Base-by-base conservation (phyloP, 768 basidiomycete genomes). In the Mycena crocata region DNA sequence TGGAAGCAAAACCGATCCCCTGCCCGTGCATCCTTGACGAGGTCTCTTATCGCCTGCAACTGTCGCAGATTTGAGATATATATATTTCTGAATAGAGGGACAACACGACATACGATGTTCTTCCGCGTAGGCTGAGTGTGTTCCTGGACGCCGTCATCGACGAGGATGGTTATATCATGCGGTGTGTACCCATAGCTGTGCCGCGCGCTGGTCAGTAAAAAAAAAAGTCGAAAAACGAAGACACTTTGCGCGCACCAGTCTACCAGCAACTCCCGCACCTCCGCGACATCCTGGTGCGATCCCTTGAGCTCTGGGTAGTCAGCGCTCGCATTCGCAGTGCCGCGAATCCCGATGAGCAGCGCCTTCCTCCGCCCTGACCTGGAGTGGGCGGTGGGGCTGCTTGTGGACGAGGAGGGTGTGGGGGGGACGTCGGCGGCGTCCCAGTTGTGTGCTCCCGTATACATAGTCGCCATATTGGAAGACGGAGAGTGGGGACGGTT, bases 1-100 rank as follows among this genome's bases (percentile, higher is more conserved):
- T 87, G 85, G 62, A 90, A 88, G 63, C 86, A 85, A 67, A 87
- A 84, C 5, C 71, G 82, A 64, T 89, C 89, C 1, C 84, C 84
- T 3, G 82, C 64, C 31, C 79, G 75, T 10, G 81, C 83, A 48
- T 74, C 84, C 40, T 74, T 65, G 2, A 87, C 84, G 9, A 90
- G 76, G 1, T 77, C 76, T 0, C 75, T 57, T 45, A 88, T 83
- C 30, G 84, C 82, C 12, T 67, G 68, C n/a, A 80, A 71, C 86
- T 88, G 59, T 15, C 14, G 49, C 14, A 50, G 17, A 35, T 15
- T 52, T 30, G 50, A 32, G 26, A 31, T 8, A 2, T n/a, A 45
- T 21, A 13, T 24, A 52, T 60, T 54, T 26, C n/a, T 5, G 10
- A 46, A 19, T 2, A n/a, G 31, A n/a, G n/a, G n/a, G n/a, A n/a